phyloP scores from a whole-genome alignment of 257 asterid genomes.

The Ilex aquifolium region DNA sequence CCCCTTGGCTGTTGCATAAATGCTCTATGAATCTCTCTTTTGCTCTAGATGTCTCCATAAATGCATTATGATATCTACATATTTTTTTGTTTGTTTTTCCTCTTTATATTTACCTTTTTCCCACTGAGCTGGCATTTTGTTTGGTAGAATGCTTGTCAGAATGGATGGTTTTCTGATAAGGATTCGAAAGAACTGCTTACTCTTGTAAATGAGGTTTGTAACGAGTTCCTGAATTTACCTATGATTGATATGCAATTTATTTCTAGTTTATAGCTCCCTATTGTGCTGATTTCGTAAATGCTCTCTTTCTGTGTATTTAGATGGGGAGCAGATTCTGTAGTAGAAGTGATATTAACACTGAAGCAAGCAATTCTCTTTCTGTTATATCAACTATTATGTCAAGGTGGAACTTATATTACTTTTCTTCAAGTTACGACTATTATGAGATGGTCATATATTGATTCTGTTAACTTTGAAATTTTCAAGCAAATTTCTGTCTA shows the following conservation, averaged over 20 bases:
- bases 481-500: too few species aligned
- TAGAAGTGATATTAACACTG: slow-evolving; percentile 34
- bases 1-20: too few species aligned
- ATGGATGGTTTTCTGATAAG: slow-evolving; percentile 64
- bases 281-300: slow-evolving; percentile 7
- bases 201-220: slow-evolving; percentile 51
- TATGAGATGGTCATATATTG: too few species aligned
- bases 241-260: neutral
- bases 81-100: too few species aligned
- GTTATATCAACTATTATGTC: slow-evolving; percentile 56
- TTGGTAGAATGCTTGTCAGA: slow-evolving; percentile 63
- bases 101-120: too few species aligned
- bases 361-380: slow-evolving; percentile 36
- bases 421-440: slow-evolving; percentile 2
- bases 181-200: slow-evolving; percentile 58
- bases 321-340: slow-evolving; percentile 43
- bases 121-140: too few species aligned
- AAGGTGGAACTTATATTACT: slow-evolving; percentile 35
- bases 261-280: slow-evolving; percentile 4
- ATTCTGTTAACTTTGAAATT: too few species aligned
- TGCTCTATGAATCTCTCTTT: too few species aligned
- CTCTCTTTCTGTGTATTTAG: slow-evolving; percentile 27
- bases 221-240: neutral
- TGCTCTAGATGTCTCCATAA: too few species aligned
- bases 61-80: too few species aligned